Conservation (phyloP, 306 rosid genomes). For the Crataegus laevigata region DNA sequence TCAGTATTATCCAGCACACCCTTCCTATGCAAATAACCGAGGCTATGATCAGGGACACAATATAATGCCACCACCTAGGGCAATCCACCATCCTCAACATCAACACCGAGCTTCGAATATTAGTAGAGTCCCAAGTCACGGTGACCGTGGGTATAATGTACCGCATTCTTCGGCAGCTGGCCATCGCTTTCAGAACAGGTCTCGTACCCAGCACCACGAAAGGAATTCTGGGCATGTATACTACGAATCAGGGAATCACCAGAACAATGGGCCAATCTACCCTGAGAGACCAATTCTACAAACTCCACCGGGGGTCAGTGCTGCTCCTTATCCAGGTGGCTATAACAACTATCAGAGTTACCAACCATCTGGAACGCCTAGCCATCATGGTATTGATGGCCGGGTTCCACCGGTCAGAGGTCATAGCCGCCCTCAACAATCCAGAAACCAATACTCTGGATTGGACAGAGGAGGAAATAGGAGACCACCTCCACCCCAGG, state of each 20-base stretch:
- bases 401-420: constrained; percentile 40
- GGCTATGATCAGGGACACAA: constrained; percentile 26
- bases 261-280: constrained; percentile 28
- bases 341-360: constrained; percentile 31
- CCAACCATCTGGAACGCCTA: constrained; percentile 26
- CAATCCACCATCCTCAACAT: constrained; percentile 23
- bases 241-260: constrained; percentile 37
- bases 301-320: constrained; percentile 14
- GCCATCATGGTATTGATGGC: constrained; percentile 11
- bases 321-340: constrained; percentile 25
- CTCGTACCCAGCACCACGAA: constrained; percentile 38
- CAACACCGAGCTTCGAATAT: constrained; percentile 22
- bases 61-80: constrained; percentile 24
- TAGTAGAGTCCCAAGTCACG: constrained; percentile 13
- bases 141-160: constrained; percentile 32
- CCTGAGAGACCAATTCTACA: constrained; percentile 12
- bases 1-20: constrained; percentile 16
- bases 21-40: constrained; percentile 25
- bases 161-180: constrained; percentile 2
- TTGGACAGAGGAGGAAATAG: constrained; percentile 47
- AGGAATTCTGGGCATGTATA: constrained; percentile 30
- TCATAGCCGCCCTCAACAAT: constrained; percentile 33
- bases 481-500: constrained; percentile 42
- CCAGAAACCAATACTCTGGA: constrained; percentile 44
- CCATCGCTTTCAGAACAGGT: constrained; percentile 22